These are phyloP conservation scores for Aspergillus sclerotiicarbonarius DNA, from an alignment of 495 filamentous ascomycete genomes.

Conservation along the genomic window DNA sequence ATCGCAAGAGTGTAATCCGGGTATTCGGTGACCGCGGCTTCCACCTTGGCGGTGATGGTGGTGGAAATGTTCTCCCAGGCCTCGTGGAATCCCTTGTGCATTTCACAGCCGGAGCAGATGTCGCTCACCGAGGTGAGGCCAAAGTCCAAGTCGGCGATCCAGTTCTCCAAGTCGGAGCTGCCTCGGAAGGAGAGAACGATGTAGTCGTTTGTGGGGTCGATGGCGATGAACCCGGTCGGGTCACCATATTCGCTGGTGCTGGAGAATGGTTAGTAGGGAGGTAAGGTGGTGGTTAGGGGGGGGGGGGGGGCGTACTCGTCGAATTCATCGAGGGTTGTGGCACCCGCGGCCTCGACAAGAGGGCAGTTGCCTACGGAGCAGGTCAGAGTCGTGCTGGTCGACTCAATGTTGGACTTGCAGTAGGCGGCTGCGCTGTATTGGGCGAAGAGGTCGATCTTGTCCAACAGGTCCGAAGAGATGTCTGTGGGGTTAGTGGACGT, in stretches of 20 bases:
- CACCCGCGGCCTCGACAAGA: conserved; percentile 48
- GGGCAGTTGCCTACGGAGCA: conserved; percentile 59
- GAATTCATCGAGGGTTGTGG: conserved; percentile 53
- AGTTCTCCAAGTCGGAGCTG: conserved; percentile 57
- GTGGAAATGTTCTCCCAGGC: conserved; percentile 43
- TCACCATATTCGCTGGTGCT: conserved; percentile 53
- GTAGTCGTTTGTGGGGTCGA: conserved; percentile 53
- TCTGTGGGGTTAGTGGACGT: conserved; percentile 4
- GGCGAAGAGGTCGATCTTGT: conserved; percentile 54
- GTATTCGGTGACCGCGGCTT: conserved; percentile 30
- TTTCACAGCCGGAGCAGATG: conserved; percentile 48
- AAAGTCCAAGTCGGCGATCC: conserved; percentile 54
- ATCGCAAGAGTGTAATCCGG: conserved; percentile 51
- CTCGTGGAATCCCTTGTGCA: conserved; percentile 50
- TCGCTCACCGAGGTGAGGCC: conserved; percentile 20
- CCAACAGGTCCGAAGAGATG: conserved; percentile 12
- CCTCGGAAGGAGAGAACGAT: conserved; percentile 68
- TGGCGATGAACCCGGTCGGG: conserved; percentile 60
- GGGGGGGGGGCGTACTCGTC: conserved; percentile 45
- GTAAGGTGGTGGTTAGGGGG: not conserved
- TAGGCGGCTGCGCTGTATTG: conserved; percentile 66
- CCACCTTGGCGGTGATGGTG: conserved; percentile 36
- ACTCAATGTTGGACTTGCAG: conserved; percentile 52
- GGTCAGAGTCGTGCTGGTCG: conserved; percentile 37
- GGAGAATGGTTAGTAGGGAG: conserved; percentile 5